Percentiles rank a stretch among this genome's conserved stretches.
Conservation (phyloP, 2,329 filamentous ascomycete genomes). For the Nothopassalora personata region DNA sequence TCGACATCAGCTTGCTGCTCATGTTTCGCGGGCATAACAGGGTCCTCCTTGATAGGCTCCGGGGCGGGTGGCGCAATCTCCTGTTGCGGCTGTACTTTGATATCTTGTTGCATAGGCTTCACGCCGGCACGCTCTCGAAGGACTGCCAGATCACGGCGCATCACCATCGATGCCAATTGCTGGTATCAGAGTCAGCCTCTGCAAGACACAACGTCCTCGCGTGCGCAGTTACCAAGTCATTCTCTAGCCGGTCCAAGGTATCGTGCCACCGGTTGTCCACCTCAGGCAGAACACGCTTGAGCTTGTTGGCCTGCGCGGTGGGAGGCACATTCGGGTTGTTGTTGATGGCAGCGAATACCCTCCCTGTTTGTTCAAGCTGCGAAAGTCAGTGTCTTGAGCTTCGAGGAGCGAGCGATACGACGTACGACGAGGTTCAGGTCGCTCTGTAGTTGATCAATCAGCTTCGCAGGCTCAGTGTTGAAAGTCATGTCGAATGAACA, state of each 20-base stretch:
- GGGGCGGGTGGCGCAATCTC: background rate
- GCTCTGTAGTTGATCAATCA: constrained; percentile 42
- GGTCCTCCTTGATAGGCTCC: constrained; percentile 1
- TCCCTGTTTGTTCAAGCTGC: constrained; percentile 42
- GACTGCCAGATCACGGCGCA: constrained; percentile 33
- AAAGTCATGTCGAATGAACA: constrained; percentile 11
- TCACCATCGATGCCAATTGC: constrained; percentile 30
- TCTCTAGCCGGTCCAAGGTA: constrained; percentile 48
- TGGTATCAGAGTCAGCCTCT: constrained; percentile 5
- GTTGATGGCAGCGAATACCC: constrained; percentile 41
- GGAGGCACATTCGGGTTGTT: constrained; percentile 21
- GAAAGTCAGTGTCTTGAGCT: constrained; percentile 4
- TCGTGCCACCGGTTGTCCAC: constrained; percentile 44
- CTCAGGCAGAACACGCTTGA: constrained; percentile 35
- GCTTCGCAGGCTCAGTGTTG: constrained; percentile 14
- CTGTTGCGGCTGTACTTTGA: background rate
- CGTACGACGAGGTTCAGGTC: constrained; percentile 46
- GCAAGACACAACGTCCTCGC: background rate
- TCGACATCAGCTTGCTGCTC: constrained; percentile 2
- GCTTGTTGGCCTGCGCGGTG: constrained; percentile 31
- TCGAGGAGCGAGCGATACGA: background rate
- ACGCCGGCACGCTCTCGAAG: constrained; percentile 22
- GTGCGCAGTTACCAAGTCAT: constrained; percentile 37
- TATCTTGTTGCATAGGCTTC: background rate
- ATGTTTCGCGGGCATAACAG: background rate